phyloP scores from a whole-genome alignment of 768 basidiomycete genomes.

The Coprinopsis marcescibilis region DNA sequence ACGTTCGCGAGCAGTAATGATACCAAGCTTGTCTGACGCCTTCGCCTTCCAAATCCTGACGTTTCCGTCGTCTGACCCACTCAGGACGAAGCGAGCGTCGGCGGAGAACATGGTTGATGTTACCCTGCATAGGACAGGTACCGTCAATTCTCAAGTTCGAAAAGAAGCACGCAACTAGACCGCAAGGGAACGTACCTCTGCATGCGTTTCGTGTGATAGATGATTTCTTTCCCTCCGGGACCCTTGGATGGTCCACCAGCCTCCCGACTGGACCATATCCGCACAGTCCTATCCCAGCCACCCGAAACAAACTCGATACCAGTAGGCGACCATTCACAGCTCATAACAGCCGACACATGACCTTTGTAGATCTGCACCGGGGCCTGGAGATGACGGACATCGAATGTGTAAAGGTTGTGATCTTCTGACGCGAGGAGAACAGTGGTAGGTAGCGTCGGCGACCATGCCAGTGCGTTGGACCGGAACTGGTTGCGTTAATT shows the following conservation, averaged over 20 bases:
- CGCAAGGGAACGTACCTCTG: slow-evolving; percentile 71
- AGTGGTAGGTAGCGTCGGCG: slow-evolving; percentile 89
- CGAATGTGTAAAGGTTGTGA: slow-evolving; percentile 97
- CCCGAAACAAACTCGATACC: slow-evolving; percentile 95
- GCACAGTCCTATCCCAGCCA: slow-evolving; percentile 91
- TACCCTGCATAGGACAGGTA: slow-evolving; percentile 46
- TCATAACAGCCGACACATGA: slow-evolving; percentile 95
- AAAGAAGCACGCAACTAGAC: neutral
- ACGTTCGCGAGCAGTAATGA: slow-evolving; percentile 84
- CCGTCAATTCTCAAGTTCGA: neutral
- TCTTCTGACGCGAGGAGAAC: slow-evolving; percentile 96
- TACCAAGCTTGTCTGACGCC: slow-evolving; percentile 86
- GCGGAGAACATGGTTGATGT: slow-evolving; percentile 84
- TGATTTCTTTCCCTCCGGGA: slow-evolving; percentile 64
- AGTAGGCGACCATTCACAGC: slow-evolving; percentile 96
- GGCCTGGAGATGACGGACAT: slow-evolving; percentile 74
- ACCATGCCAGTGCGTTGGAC: slow-evolving; percentile 89
- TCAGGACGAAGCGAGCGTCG: slow-evolving; percentile 86
- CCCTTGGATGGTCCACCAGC: slow-evolving; percentile 12
- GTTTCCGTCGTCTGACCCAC: slow-evolving; percentile 93
- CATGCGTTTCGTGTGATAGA: slow-evolving; percentile 99
- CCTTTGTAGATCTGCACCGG: slow-evolving; percentile 96
- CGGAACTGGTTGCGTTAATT: too few species aligned
- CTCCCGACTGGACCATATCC: slow-evolving; percentile 60
- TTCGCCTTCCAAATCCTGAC: slow-evolving; percentile 94